Percentiles rank a stretch among this genome's conserved stretches.
Evolutionary conservation across 169 alveolate species (phyloP).

Genomic region (Plasmodium gallinaceum): DNA sequence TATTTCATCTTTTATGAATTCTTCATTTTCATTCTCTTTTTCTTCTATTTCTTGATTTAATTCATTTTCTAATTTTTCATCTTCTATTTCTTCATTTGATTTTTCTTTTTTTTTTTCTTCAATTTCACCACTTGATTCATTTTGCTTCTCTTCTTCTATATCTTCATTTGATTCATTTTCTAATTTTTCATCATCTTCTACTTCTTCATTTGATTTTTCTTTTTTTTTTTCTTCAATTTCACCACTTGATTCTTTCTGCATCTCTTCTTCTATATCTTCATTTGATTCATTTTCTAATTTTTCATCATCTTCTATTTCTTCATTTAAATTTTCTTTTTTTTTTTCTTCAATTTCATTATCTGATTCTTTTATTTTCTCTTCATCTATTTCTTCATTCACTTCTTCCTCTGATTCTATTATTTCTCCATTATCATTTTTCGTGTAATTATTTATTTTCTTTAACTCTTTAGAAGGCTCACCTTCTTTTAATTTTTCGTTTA

Average conservation of each 20-base stretch:
- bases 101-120: background rate
- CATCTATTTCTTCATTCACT: background rate
- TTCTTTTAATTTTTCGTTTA: background rate
- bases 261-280: background rate
- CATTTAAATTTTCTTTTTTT: too few relatives aligned
- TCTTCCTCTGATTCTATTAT: background rate
- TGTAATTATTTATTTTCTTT: background rate
- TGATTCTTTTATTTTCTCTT: background rate
- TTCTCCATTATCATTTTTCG: background rate
- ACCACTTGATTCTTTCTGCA: too few relatives aligned
- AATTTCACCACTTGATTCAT: background rate
- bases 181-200: conserved; percentile 1
- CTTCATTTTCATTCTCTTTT: conserved; percentile 11
- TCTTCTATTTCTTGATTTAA: background rate
- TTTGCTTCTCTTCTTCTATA: conserved; percentile 14
- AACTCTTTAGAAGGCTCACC: background rate
- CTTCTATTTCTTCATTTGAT: background rate
- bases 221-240: background rate
- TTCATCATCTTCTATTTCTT: too few relatives aligned
- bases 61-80: background rate
- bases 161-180: conserved; percentile 13
- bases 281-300: too few relatives aligned
- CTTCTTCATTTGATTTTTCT: conserved; percentile 16
- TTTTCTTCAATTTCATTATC: too few relatives aligned
- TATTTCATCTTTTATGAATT: background rate